A percentile compares a stretch with the other conserved stretches of the same genome.
phyloP scores from a whole-genome alignment of 805 yeast species.

The Candida sanyiensis region DNA sequence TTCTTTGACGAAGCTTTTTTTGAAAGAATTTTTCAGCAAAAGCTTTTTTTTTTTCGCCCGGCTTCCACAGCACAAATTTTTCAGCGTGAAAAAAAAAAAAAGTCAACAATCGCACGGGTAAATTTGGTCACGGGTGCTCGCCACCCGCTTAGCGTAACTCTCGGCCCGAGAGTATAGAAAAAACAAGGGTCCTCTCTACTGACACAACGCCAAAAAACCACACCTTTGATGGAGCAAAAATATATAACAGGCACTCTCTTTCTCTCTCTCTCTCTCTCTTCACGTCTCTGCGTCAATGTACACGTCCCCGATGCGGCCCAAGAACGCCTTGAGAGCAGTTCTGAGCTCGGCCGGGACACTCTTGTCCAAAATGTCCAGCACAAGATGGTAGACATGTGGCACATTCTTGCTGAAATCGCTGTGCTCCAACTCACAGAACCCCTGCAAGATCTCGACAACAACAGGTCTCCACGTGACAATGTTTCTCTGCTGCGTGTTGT shows the following conservation, averaged over 20 bases:
- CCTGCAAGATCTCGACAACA: conserved; percentile 79
- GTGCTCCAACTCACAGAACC: conserved; percentile 70
- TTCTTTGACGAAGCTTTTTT: conserved; percentile 1
- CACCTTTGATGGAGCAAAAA: too few species aligned
- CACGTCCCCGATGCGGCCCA: conserved; percentile 50
- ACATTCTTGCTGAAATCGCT: conserved; percentile 58
- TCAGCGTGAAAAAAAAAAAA: conserved; percentile 14
- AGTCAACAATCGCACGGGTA: conserved; percentile 2
- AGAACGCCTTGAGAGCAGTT: conserved; percentile 52
- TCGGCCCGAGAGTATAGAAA: conserved; percentile 6
- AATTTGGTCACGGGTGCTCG: background rate
- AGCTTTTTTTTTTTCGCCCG: conserved; percentile 3
- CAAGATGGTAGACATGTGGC: conserved; percentile 54
- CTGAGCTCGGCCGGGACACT: conserved; percentile 58
- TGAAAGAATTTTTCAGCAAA: background rate
- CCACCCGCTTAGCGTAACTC: conserved; percentile 8
- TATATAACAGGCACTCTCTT: background rate
- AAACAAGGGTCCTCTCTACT: too few species aligned
- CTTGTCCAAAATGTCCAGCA: conserved; percentile 55
- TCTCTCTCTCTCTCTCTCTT: background rate
- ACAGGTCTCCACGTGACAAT: conserved; percentile 89
- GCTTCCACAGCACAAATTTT: conserved; percentile 2
- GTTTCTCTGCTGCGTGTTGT: conserved; percentile 68
- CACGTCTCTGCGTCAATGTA: conserved; percentile 29
- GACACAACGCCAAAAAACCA: too few species aligned